Evolutionary conservation across 257 asterid species (phyloP), one percentile per base, ranked within the genome.

Genomic region (Capsicum rhomboideum): DNA sequence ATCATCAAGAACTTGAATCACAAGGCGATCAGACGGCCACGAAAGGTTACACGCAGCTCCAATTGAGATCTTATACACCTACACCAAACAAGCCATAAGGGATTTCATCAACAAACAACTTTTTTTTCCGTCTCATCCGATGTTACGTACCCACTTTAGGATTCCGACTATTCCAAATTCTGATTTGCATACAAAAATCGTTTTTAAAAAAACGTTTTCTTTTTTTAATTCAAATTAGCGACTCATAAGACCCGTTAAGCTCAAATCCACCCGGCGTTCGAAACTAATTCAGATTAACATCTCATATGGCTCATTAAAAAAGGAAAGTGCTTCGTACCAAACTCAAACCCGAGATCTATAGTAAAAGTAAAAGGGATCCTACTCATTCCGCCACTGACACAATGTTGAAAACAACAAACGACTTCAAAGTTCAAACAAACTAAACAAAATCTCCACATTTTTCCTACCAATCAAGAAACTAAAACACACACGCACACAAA

Each of bases 11-110:
- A 95, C 99, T 89, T 95, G 99, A 89, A 95, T 94, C 82, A 95
- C 97, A 20, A 95, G 89, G 83, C 98, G 93, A 90, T 94, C 98
- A 2, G 97, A 86, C 52, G 99, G 99, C 99, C 99, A 95, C 1
- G 98, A 91, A 64, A 95, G 97, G 83, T 95, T 95, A 84, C 98
- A 95, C 78, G 98, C 98, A 75, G 99, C 99, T 55, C 99, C 99
- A 86, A 95, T 95, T 82, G 98, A 95, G 92, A 95, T 91, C 97
- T 94, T 93, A 83, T 94, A 93, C 42, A 95, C 99, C 98, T 95
- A 90, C 21, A 34, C 55, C 66, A 56, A 55, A 66, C 53, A 80
- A 67, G 58, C 46, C 55, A 79, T 8, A 18, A 29, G 4, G 4
- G 69, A 84, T 28, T 71, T 44, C 29, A 53, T 6, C n/a, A 61